Conservation (phyloP, 768 basidiomycete species). For the Leucocoprinus leucothites region DNA sequence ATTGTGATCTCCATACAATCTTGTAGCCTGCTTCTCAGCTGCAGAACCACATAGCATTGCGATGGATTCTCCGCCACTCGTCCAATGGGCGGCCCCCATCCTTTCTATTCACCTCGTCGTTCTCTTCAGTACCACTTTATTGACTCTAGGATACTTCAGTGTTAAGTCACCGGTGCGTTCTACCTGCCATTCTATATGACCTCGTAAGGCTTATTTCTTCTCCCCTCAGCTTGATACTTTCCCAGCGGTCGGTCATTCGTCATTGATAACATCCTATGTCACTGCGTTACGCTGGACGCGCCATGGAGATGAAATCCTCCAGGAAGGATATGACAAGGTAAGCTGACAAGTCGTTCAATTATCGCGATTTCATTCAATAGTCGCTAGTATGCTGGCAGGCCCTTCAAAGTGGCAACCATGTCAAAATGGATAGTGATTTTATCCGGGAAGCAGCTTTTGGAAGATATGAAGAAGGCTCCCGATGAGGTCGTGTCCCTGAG, state of each 20-base stretch:
- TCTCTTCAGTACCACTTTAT: too few species aligned
- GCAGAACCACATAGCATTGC: too few species aligned
- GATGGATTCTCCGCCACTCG: too few species aligned
- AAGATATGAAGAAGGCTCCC: conserved; percentile 30
- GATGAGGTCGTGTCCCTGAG: conserved; percentile 25
- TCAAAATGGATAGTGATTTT: conserved; percentile 30
- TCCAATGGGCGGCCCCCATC: too few species aligned
- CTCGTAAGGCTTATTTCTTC: too few species aligned
- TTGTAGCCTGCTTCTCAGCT: too few species aligned
- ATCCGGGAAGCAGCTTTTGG: conserved; percentile 23
- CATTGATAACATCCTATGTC: conserved; percentile 6
- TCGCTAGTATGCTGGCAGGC: conserved; percentile 18
- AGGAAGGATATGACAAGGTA: conserved; percentile 22
- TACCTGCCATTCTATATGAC: too few species aligned
- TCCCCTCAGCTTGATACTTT: conserved; percentile 4
- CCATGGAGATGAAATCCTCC: conserved; percentile 19
- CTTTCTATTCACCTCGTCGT: too few species aligned
- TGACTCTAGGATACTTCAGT: too few species aligned
- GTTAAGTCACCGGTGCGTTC: too few species aligned
- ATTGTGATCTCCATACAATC: too few species aligned
- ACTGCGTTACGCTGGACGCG: conserved; percentile 35
- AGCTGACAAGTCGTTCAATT: neutral
- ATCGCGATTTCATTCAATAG: neutral
- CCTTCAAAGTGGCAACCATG: conserved; percentile 23
- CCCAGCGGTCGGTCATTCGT: conserved; percentile 11